A percentile compares a stretch with the other conserved stretches of the same genome.
These are phyloP conservation scores for Eucalyptus lansdowneana DNA, from an alignment of 345 rosid genomes.

Conservation along the genomic window DNA sequence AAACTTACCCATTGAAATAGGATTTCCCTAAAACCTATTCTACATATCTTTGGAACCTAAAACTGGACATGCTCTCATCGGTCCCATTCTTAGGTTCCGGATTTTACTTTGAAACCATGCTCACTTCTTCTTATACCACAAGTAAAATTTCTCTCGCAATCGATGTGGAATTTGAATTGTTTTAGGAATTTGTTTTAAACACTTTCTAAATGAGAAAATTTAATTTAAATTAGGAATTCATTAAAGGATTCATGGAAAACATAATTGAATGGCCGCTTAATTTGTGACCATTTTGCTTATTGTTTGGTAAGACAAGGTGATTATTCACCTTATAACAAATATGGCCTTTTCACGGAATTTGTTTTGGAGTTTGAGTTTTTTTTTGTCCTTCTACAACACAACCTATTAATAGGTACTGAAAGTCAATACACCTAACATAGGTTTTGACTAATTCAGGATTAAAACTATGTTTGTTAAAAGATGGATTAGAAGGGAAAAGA, in stretches of 20 bases:
- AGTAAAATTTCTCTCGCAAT: neutral
- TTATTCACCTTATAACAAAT: too few species aligned
- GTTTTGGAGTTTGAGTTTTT: neutral
- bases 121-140: neutral
- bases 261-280: neutral
- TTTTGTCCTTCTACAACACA: neutral
- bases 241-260: neutral
- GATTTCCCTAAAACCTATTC: too few species aligned
- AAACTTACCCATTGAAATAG: too few species aligned
- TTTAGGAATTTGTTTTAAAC: neutral
- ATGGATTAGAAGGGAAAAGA: neutral
- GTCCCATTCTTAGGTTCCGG: too few species aligned
- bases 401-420: too few species aligned
- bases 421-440: too few species aligned
- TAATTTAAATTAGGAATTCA: neutral
- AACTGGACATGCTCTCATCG: too few species aligned
- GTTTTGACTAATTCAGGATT: neutral
- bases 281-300: neutral
- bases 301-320: neutral
- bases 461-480: neutral
- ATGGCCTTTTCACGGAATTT: neutral
- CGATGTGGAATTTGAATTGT: neutral
- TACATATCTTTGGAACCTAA: too few species aligned
- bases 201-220: neutral
- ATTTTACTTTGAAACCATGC: too few species aligned